These are phyloP conservation scores for Sugiyamaella grinbergsii DNA, from an alignment of 1,139 yeast genomes.

Conservation along the genomic window DNA sequence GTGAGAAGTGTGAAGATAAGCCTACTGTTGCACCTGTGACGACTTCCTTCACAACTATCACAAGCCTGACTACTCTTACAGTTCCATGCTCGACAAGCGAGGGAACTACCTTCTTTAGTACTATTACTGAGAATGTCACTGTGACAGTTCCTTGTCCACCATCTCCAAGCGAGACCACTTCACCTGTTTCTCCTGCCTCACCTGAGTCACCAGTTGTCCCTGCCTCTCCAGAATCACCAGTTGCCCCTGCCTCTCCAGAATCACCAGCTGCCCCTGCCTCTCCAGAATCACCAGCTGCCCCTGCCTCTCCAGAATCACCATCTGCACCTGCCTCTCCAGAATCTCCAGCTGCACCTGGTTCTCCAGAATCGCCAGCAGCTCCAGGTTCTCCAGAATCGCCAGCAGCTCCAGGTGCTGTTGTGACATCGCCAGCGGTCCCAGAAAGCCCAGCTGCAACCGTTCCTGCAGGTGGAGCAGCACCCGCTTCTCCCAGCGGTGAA, in stretches of 20 bases:
- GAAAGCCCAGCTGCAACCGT: not conserved
- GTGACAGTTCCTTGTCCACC: conserved; percentile 17
- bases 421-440: conserved; percentile 4
- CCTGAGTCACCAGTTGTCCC: not conserved
- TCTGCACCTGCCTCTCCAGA: not conserved
- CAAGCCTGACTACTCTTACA: conserved; percentile 17
- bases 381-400: conserved; percentile 4
- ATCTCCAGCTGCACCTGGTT: conserved; percentile 1
- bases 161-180: conserved; percentile 4
- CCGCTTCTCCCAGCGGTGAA: conserved; percentile 1
- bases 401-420: conserved; percentile 7
- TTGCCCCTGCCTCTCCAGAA: not conserved
- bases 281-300: not conserved
- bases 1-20: conserved; percentile 1
- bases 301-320: not conserved
- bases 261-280: not conserved
- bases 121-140: conserved; percentile 14
- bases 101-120: conserved; percentile 9
- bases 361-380: not conserved
- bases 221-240: conserved; percentile 6
- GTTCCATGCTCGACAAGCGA: conserved; percentile 19
- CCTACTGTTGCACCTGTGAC: conserved; percentile 5
- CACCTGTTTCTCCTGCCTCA: not conserved
- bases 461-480: conserved; percentile 6
- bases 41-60: conserved; percentile 4